Conservation (phyloP, 2,329 filamentous ascomycete species). For the Ophiobolus disseminans region DNA sequence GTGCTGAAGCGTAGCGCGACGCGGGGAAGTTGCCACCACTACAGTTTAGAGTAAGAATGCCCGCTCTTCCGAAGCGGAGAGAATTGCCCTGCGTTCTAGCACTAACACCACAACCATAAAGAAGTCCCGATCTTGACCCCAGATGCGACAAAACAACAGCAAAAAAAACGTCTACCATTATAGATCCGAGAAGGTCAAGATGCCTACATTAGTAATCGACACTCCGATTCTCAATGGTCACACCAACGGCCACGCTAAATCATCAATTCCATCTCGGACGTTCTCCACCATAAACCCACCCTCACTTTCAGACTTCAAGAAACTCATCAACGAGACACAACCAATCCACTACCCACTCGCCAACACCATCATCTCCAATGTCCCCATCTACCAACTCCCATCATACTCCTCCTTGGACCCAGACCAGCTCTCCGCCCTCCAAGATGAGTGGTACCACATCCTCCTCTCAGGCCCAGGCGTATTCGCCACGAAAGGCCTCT, state of each 20-base stretch:
- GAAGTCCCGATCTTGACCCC: no score
- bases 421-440: slow-evolving; percentile 51
- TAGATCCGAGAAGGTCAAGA: neutral
- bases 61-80: slow-evolving; percentile 4
- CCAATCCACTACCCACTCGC: slow-evolving; percentile 57
- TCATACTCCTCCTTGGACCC: slow-evolving; percentile 44
- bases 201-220: neutral
- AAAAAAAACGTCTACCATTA: no score
- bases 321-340: slow-evolving; percentile 53
- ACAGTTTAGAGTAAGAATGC: neutral
- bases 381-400: slow-evolving; percentile 63
- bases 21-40: neutral
- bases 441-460: slow-evolving; percentile 68
- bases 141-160: no score
- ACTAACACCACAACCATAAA: slow-evolving; percentile 4
- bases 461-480: slow-evolving; percentile 66
- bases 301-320: slow-evolving; percentile 54
- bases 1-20: no score
- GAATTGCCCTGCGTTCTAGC: slow-evolving; percentile 1
- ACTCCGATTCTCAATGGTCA: neutral
- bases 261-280: slow-evolving; percentile 31
- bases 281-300: slow-evolving; percentile 41
- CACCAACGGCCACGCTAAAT: slow-evolving; percentile 1
- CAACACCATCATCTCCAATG: slow-evolving; percentile 54
- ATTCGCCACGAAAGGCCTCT: slow-evolving; percentile 58